Base-by-base conservation (phyloP, 306 rosid genomes). In the Inga leiocalycina region DNA sequence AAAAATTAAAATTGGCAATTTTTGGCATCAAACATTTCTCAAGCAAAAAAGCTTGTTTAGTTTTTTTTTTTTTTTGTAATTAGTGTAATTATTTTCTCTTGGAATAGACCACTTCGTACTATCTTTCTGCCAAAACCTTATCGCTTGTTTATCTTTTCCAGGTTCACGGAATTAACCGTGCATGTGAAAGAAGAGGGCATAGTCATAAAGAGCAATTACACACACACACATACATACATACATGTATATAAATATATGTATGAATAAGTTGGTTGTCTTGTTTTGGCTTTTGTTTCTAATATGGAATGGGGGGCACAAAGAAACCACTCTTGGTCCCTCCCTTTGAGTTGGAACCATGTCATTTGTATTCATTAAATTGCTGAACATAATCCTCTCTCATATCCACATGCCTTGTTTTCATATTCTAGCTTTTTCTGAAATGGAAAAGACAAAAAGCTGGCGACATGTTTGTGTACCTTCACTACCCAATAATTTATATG, bases 371-470 rank as follows among this genome's bases (percentile, higher is more conserved):
- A 72, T 45, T 72, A 45, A 48, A 59, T 43, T 72, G 74, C 62
- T 51, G 72, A 52, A 67, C 41, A 41, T 68, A 34, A 74, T 32
- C 46, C 15, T 44, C 39, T 45, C 17, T 2, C 65, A 2, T 59
- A n/a, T 15, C 76, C 84, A 81, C 84, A 81, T 81, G 90, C 68
- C 54, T 80, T 84, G 87, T 84, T 86, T 82, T 72, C 17, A 49
- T 15, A n/a, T 65, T 56, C 65, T 24, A 46, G 32, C 22, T 71
- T 80, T 54, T 71, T 37, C 46, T 56, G 49, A 14, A 74, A 49
- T 17, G 70, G 69, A 79, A 66, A 70, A 24, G 68, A 86, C 88
- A 74, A 86, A 74, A 74, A 32, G 16, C 46, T 30, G 54, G 78
- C 48, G 48, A 35, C 9, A 1, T 10, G 5, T n/a, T 9, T 22